Evolutionary conservation across 345 rosid species (phyloP), one percentile per base, ranked within the genome.

Genomic region (Citrus maxima): DNA sequence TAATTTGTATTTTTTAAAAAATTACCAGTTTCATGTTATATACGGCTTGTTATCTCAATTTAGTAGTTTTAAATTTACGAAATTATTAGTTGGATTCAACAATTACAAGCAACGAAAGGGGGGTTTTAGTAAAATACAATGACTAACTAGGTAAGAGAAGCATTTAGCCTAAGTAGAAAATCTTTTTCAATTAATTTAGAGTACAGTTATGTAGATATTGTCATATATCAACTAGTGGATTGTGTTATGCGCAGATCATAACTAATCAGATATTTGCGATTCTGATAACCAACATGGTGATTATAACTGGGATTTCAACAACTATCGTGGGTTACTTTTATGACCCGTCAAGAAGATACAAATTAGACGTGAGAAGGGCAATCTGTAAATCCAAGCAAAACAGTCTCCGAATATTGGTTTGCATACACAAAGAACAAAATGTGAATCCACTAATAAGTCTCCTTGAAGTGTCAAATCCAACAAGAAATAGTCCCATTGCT

Each of bases 331-430:
- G 67, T 70, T 32, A 75, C 28, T 10, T 86, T 21, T 86, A 84
- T 40, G 87, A 84, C 73, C 89, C 89, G 5, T 79, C 85, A 28
- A 80, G 69, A 70, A 82, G 82, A 70, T 86, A 72, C 78, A 32
- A 77, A 35, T 75, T 77, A 18, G 56, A 78, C 35, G 74, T 68
- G 49, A 82, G 87, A 49, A 75, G 80, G 61, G 80, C 85, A 46
- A 72, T 86, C 27, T 77, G 56, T 24, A 80, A 82, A 32, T 72
- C 66, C 19, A 67, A 42, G 7, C 79, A 65, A 8, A 70, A 75
- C 24, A 72, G 72, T 71, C 77, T 86, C 7, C 78, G 84, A 8
- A 42, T 84, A 19, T 77, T 86, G 32, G 79, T 79, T 7, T 86
- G 89, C 35, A 22, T 86, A 67, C 66, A 80, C 59, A 60, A 62